Evolutionary conservation across 2,329 filamentous ascomycete species (phyloP).

Genomic region (Aspergillus arachidicola): DNA sequence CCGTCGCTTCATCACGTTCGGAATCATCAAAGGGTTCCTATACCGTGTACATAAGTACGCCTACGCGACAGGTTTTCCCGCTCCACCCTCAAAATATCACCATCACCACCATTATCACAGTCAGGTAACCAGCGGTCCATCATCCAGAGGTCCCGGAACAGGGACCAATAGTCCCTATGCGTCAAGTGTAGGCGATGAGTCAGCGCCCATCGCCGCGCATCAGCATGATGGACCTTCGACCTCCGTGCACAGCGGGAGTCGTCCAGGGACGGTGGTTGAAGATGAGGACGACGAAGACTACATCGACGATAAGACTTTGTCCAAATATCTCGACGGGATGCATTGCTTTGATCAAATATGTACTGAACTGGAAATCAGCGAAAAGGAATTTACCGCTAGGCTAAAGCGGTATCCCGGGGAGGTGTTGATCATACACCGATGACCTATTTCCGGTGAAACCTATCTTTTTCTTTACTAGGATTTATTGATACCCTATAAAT

Average conservation of each 20-base stretch:
- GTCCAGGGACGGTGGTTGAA: slow-evolving; percentile 20
- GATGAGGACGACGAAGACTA: slow-evolving; percentile 38
- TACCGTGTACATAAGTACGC: slow-evolving; percentile 94
- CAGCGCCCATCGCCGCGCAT: slow-evolving; percentile 19
- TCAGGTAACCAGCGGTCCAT: slow-evolving; percentile 26
- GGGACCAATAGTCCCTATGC: slow-evolving; percentile 36
- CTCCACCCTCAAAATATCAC: slow-evolving; percentile 28
- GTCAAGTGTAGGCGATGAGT: slow-evolving; percentile 24
- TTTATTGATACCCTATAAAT: slow-evolving; percentile 16
- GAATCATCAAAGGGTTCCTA: slow-evolving; percentile 90
- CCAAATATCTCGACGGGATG: slow-evolving; percentile 50
- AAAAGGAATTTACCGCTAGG: slow-evolving; percentile 47
- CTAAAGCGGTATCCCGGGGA: slow-evolving; percentile 48
- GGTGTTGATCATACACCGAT: slow-evolving; percentile 51
- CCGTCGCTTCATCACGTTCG: slow-evolving; percentile 90
- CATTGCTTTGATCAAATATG: slow-evolving; percentile 56
- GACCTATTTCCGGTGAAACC: slow-evolving; percentile 16
- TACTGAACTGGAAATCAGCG: slow-evolving; percentile 52
- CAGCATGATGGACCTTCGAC: slow-evolving; percentile 20
- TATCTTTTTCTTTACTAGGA: background rate
- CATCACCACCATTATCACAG: slow-evolving; percentile 15
- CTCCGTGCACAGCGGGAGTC: slow-evolving; percentile 32
- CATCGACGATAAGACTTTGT: slow-evolving; percentile 41
- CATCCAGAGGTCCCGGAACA: slow-evolving; percentile 33
- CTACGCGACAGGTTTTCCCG: slow-evolving; percentile 51